Evolutionary conservation across 768 basidiomycete genomes (phyloP).

Genomic region (Pulveroboletus sp.): DNA sequence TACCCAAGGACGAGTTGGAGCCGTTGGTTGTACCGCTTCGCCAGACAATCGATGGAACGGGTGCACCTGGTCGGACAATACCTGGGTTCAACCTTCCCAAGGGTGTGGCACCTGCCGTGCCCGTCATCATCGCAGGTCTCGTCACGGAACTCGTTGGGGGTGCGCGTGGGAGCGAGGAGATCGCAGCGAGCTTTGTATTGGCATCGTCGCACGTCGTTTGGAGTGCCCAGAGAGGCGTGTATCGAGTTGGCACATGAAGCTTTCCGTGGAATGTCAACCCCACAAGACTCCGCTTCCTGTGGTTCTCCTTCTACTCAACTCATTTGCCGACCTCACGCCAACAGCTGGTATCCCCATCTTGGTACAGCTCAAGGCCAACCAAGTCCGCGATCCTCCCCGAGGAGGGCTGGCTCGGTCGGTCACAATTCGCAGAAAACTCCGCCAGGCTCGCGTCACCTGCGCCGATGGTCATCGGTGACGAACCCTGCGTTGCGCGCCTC

Average conservation of each 20-base stretch:
- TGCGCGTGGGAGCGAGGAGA: conserved; percentile 60
- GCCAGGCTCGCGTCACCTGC: conserved; percentile 26
- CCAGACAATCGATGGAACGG: conserved; percentile 82
- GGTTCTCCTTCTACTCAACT: no score
- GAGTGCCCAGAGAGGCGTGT: conserved; percentile 68
- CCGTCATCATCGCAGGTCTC: conserved; percentile 88
- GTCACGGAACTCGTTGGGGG: conserved; percentile 79
- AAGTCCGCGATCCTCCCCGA: conserved; percentile 33
- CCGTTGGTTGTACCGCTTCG: conserved; percentile 87
- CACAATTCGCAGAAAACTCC: conserved; percentile 29
- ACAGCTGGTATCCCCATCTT: conserved; percentile 26
- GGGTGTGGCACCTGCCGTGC: conserved; percentile 79
- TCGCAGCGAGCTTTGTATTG: conserved; percentile 71
- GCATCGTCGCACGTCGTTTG: conserved; percentile 75
- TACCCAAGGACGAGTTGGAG: conserved; percentile 92
- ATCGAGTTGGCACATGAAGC: conserved; percentile 76
- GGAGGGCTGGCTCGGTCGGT: conserved; percentile 32
- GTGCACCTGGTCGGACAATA: conserved; percentile 71
- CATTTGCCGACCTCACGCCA: conserved; percentile 15
- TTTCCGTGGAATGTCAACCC: conserved; percentile 59
- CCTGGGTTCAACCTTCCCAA: conserved; percentile 86
- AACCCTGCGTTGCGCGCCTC: conserved; percentile 25
- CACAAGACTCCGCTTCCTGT: conserved; percentile 11
- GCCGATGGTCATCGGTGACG: conserved; percentile 32
- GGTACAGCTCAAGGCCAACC: conserved; percentile 18